A percentile compares a stretch with the other conserved stretches of the same genome.
Evolutionary conservation across 2,329 filamentous ascomycete species (phyloP).

Genomic region (Metarhizium sp.): DNA sequence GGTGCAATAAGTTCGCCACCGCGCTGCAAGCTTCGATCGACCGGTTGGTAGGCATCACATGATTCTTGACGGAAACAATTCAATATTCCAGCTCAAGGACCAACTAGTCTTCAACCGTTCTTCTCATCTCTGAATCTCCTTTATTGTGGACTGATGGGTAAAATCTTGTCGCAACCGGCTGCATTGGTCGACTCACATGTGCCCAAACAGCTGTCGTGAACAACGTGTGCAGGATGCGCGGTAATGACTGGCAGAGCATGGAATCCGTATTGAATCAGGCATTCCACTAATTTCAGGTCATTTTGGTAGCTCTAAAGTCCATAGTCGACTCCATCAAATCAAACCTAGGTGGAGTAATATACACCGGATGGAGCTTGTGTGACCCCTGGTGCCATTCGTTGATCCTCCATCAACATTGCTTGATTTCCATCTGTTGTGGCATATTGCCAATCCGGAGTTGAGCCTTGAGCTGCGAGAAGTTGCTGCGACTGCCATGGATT

Average conservation of each 20-base stretch:
- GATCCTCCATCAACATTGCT: slow-evolving; percentile 9
- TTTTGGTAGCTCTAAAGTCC: neutral
- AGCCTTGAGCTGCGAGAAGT: slow-evolving; percentile 15
- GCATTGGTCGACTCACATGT: too few relatives aligned
- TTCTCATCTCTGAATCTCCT: neutral
- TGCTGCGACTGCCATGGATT: slow-evolving; percentile 33
- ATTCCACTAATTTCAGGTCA: neutral
- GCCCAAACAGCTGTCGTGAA: neutral
- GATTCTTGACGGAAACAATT: neutral
- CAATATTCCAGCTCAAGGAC: neutral
- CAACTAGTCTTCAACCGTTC: neutral
- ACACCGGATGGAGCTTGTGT: slow-evolving; percentile 10
- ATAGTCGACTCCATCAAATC: slow-evolving; percentile 4
- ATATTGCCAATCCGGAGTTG: slow-evolving; percentile 25
- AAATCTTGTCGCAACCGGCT: too few relatives aligned
- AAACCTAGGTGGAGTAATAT: slow-evolving; percentile 11
- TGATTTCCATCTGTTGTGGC: slow-evolving; percentile 12
- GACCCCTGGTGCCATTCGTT: slow-evolving; percentile 4
- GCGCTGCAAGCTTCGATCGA: neutral
- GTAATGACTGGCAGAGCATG: neutral
- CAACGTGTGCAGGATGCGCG: neutral
- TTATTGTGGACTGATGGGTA: neutral
- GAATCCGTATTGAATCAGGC: neutral
- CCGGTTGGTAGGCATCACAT: neutral
- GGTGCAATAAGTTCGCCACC: neutral